Evolutionary conservation across 2,329 filamentous ascomycete species (phyloP).

Genomic region (Scedosporium aurantiacum): DNA sequence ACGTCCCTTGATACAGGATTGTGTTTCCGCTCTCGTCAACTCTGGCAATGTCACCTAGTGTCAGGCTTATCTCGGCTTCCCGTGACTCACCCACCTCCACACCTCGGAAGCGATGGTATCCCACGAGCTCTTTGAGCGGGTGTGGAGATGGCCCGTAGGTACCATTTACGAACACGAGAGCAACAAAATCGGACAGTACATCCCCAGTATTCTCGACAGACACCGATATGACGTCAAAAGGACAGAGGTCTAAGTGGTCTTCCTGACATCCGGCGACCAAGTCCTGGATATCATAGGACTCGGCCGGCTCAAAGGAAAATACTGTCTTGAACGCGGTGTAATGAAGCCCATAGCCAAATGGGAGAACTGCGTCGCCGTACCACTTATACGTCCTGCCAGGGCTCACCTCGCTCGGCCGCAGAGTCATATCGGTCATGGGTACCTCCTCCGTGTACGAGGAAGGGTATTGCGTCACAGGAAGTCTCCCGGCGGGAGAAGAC

Average conservation of each 20-base stretch:
- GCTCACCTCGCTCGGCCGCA: slow-evolving; percentile 33
- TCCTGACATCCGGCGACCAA: slow-evolving; percentile 23
- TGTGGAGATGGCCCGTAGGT: slow-evolving; percentile 35
- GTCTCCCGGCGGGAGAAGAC: slow-evolving; percentile 37
- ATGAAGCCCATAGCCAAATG: slow-evolving; percentile 45
- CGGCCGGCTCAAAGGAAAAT: slow-evolving; percentile 2
- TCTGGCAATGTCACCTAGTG: slow-evolving; percentile 36
- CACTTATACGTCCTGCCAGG: slow-evolving; percentile 49
- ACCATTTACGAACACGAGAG: slow-evolving; percentile 37
- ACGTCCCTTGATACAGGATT: slow-evolving; percentile 42
- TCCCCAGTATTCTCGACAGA: slow-evolving; percentile 36
- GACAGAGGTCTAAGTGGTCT: slow-evolving; percentile 27
- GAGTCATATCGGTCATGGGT: slow-evolving; percentile 43
- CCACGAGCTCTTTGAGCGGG: slow-evolving; percentile 40
- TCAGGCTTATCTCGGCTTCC: slow-evolving; percentile 27
- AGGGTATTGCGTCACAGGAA: slow-evolving; percentile 46
- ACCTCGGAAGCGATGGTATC: slow-evolving; percentile 33
- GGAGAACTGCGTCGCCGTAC: slow-evolving; percentile 39
- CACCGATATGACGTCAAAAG: slow-evolving; percentile 22
- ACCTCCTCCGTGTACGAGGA: slow-evolving; percentile 36
- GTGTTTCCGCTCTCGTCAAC: slow-evolving; percentile 37
- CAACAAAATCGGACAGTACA: slow-evolving; percentile 38
- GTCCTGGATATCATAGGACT: slow-evolving; percentile 19
- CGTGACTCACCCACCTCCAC: slow-evolving; percentile 21
- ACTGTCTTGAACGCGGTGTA: slow-evolving; percentile 40